Percentiles rank a stretch among this genome's conserved stretches.
phyloP scores from a whole-genome alignment of 495 filamentous ascomycete genomes.

The Hypoxylon crocopeplum region DNA sequence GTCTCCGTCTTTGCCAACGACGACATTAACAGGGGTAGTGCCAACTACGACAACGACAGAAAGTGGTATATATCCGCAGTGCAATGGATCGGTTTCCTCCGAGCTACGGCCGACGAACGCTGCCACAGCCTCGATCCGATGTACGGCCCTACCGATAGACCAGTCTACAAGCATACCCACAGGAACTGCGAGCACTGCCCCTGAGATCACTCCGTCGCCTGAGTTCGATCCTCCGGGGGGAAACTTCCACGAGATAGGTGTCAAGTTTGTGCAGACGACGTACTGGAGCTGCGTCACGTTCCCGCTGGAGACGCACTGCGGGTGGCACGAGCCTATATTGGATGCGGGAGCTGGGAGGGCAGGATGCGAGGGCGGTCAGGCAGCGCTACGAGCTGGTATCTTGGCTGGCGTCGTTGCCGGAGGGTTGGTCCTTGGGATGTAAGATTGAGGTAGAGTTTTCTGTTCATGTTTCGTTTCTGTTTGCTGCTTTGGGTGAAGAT shows the following conservation, averaged over 20 bases:
- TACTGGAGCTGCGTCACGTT: conserved; percentile 51
- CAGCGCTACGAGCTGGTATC: conserved; percentile 19
- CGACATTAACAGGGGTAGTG: background rate
- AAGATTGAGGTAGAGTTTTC: background rate
- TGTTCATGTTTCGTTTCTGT: background rate
- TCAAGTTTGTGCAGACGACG: conserved; percentile 48
- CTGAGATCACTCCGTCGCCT: conserved; percentile 31
- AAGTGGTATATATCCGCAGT: background rate
- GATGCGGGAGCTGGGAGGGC: conserved; percentile 33
- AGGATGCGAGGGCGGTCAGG: conserved; percentile 10
- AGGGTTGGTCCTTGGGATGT: conserved; percentile 28
- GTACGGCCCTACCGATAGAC: conserved; percentile 1
- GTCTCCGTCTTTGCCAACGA: conserved; percentile 1
- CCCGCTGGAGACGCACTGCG: conserved; percentile 46
- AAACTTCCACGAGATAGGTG: conserved; percentile 32
- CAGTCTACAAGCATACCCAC: background rate
- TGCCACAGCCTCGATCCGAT: background rate
- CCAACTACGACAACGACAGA: conserved; percentile 6
- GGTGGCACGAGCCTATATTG: conserved; percentile 53
- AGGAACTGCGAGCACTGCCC: background rate
- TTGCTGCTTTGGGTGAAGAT: too few relatives aligned
- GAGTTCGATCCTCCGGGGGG: conserved; percentile 10
- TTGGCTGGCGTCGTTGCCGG: conserved; percentile 28
- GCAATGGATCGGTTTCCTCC: background rate
- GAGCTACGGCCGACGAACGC: background rate